These are phyloP conservation scores for Cyberlindnera euphorbiiphila DNA, from an alignment of 805 yeast species.

Conservation along the genomic window DNA sequence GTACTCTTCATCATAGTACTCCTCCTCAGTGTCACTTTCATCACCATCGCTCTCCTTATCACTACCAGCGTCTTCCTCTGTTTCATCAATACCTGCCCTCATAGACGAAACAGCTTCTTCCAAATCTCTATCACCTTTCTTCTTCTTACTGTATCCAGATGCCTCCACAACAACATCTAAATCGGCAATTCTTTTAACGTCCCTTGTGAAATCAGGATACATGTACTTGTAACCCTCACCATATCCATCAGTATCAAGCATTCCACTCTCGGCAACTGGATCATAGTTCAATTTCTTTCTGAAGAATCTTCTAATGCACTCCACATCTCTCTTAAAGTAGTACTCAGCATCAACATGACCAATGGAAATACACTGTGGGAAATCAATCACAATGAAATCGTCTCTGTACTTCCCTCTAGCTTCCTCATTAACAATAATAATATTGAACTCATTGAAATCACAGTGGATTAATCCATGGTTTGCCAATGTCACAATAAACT, in stretches of 20 bases:
- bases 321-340: conserved; percentile 90
- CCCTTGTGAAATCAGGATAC: conserved; percentile 77
- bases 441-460: conserved; percentile 96
- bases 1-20: conserved; percentile 28
- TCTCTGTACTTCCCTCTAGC: conserved; percentile 45
- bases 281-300: conserved; percentile 69
- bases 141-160: conserved; percentile 70
- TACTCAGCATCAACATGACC: conserved; percentile 85
- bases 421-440: conserved; percentile 70
- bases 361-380: conserved; percentile 96
- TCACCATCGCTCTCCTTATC: conserved; percentile 35
- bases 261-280: conserved; percentile 62
- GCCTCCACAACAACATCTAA: conserved; percentile 89
- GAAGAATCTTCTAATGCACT: conserved; percentile 83
- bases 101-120: conserved; percentile 70
- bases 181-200: conserved; percentile 61
- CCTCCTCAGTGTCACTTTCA: conserved; percentile 41
- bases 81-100: conserved; percentile 43
- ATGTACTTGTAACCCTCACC: conserved; percentile 77
- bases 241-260: conserved; percentile 74
- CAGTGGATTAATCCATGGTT: conserved; percentile 92
- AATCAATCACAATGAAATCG: conserved; percentile 90
- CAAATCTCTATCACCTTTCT: conserved; percentile 56
- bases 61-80: conserved; percentile 27
- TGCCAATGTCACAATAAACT: conserved; percentile 77